A percentile compares a stretch with the other conserved stretches of the same genome.
Evolutionary conservation across 306 rosid species (phyloP).

Genomic region (Argentina anserina): DNA sequence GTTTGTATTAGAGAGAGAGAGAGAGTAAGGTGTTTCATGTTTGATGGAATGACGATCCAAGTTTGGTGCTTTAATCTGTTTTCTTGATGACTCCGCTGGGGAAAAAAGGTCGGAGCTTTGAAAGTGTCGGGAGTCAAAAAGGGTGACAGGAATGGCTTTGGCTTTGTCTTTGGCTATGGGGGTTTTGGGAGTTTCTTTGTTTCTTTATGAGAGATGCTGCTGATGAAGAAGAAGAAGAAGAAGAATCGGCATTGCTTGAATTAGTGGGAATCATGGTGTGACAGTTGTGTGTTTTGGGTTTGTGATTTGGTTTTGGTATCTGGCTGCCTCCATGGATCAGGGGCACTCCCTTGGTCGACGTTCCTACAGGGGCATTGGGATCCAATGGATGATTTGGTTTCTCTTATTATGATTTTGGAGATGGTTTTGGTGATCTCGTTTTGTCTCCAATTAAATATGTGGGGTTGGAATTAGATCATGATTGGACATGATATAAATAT

Average conservation of each 20-base stretch:
- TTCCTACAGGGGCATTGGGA: neutral
- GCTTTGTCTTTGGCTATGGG: neutral
- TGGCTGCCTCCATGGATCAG: neutral
- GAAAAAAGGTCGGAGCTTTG: neutral
- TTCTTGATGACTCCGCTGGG: slow-evolving; percentile 10
- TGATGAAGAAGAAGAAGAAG: neutral
- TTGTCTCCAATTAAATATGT: neutral
- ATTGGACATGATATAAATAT: neutral
- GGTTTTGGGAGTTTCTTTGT: neutral
- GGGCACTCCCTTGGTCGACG: neutral
- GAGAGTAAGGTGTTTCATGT: neutral
- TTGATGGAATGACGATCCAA: neutral
- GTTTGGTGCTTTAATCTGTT: neutral
- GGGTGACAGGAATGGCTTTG: neutral
- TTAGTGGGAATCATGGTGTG: neutral
- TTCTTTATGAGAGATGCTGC: slow-evolving; percentile 3
- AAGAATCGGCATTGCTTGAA: slow-evolving; percentile 13
- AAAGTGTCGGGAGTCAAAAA: slow-evolving; percentile 9
- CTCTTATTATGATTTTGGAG: neutral
- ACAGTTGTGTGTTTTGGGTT: neutral
- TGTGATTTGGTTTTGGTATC: slow-evolving; percentile 14
- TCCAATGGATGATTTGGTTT: neutral
- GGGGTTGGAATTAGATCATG: neutral
- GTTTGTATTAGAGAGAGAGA: neutral
- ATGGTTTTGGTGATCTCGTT: neutral